A percentile compares a stretch with the other conserved stretches of the same genome.
Evolutionary conservation across 169 alveolate species (phyloP).

Genomic region (Cryptosporidium parvum): DNA sequence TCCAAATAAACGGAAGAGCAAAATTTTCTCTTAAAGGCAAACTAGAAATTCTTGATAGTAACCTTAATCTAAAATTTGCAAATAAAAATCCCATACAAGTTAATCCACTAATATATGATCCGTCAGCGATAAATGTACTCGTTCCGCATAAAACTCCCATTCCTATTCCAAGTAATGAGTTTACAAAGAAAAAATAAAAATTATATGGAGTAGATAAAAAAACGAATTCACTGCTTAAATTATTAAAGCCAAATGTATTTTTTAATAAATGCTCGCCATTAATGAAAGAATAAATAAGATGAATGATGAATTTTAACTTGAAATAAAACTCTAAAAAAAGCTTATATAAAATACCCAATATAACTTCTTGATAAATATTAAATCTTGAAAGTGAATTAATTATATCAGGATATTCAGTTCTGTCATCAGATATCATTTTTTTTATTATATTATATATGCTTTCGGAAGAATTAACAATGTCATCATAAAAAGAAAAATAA

Average conservation of each 20-base stretch:
- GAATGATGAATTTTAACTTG: neutral
- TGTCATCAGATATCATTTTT: conserved; percentile 50
- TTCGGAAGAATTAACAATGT: conserved; percentile 76
- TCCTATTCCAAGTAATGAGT: conserved; percentile 60
- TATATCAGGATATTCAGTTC: conserved; percentile 80
- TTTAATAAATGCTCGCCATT: neutral
- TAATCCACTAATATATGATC: conserved; percentile 74
- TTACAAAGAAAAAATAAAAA: conserved; percentile 68
- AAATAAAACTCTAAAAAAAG: neutral
- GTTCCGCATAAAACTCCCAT: conserved; percentile 62
- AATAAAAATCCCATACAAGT: conserved; percentile 77
- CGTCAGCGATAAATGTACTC: conserved; percentile 42
- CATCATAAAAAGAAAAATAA: conserved; percentile 79
- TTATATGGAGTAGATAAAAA: conserved; percentile 68
- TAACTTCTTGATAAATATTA: conserved; percentile 78
- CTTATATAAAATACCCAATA: conserved; percentile 74
- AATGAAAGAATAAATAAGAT: neutral
- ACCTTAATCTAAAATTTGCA: conserved; percentile 72
- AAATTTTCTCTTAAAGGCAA: conserved; percentile 80
- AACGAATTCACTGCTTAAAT: neutral
- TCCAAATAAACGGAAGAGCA: conserved; percentile 80
- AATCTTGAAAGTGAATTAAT: conserved; percentile 80
- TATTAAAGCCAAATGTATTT: neutral
- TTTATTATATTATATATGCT: neutral
- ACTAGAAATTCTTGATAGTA: conserved; percentile 77